phyloP scores from a whole-genome alignment of 1,139 yeast species.

The Candida tetrigidarum region DNA sequence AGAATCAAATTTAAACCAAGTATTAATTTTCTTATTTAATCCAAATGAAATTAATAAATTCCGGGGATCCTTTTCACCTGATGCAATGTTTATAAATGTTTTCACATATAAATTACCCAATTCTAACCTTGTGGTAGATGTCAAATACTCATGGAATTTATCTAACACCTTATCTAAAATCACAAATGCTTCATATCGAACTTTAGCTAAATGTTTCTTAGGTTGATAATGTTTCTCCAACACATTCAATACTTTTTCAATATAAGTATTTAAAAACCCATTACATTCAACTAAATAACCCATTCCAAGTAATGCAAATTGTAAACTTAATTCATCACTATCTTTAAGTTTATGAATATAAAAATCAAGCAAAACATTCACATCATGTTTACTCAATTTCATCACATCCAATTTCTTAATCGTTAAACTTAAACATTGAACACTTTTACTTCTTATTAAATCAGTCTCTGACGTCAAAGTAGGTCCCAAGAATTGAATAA shows the following conservation, averaged over 20 bases:
- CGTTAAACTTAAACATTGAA: constrained; percentile 61
- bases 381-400: constrained; percentile 61
- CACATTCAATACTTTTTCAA: constrained; percentile 40
- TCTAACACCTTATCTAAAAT: constrained; percentile 45
- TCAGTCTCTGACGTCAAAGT: constrained; percentile 73
- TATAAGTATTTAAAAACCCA: constrained; percentile 39
- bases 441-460: constrained; percentile 52
- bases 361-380: constrained; percentile 69
- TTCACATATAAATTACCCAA: constrained; percentile 48
- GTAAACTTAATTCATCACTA: constrained; percentile 59
- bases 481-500: constrained; percentile 42
- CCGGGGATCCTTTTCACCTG: constrained; percentile 94
- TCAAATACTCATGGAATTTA: constrained; percentile 21
- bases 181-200: constrained; percentile 63
- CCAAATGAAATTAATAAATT: constrained; percentile 75
- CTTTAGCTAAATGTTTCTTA: constrained; percentile 63
- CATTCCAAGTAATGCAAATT: constrained; percentile 60
- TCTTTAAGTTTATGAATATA: constrained; percentile 60
- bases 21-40: constrained; percentile 55
- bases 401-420: constrained; percentile 39
- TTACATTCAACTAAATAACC: constrained; percentile 53
- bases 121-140: constrained; percentile 17
- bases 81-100: constrained; percentile 68
- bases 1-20: constrained; percentile 32
- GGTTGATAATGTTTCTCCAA: constrained; percentile 59